Evolutionary conservation across 352 stramenopile species (phyloP).

Genomic region (Phytophthora rubi): DNA sequence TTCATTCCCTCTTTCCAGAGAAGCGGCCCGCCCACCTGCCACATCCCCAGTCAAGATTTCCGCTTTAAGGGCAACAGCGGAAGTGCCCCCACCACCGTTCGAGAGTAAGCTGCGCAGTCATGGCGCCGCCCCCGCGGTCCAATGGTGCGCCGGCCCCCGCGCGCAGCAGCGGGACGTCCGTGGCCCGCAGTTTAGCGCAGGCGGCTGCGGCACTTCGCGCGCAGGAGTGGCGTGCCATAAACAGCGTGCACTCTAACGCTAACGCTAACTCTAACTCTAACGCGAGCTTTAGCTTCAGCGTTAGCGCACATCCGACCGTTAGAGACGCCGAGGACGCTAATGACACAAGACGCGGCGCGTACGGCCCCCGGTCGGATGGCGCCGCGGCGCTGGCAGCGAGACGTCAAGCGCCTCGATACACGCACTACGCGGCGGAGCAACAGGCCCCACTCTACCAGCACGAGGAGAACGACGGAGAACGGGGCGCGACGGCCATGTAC

Average conservation of each 20-base stretch:
- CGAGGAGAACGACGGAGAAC: slow-evolving; percentile 3
- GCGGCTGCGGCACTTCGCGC: slow-evolving; percentile 29
- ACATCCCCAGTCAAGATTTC: neutral
- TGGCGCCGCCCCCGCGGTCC: neutral
- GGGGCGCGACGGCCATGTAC: neutral
- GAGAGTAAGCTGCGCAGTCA: neutral
- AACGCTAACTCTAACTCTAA: slow-evolving; percentile 2
- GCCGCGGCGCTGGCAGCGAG: neutral
- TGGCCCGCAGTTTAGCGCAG: slow-evolving; percentile 25
- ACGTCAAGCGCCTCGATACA: slow-evolving; percentile 14
- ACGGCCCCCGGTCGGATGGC: neutral
- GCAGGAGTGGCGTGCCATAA: slow-evolving; percentile 19
- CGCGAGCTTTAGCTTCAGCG: neutral
- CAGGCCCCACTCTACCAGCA: neutral
- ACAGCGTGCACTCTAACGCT: neutral
- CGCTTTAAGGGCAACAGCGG: too few relatives aligned
- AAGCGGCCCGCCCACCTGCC: neutral
- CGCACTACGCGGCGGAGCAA: too few relatives aligned
- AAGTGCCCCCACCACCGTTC: neutral
- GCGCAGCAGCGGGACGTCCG: slow-evolving; percentile 6
- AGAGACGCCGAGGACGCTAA: neutral
- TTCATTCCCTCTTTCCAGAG: neutral
- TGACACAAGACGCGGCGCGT: neutral
- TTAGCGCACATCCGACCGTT: too few relatives aligned
- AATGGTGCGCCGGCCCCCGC: neutral